phyloP scores from a whole-genome alignment of 257 asterid species.

The Nicotiana tabacum region DNA sequence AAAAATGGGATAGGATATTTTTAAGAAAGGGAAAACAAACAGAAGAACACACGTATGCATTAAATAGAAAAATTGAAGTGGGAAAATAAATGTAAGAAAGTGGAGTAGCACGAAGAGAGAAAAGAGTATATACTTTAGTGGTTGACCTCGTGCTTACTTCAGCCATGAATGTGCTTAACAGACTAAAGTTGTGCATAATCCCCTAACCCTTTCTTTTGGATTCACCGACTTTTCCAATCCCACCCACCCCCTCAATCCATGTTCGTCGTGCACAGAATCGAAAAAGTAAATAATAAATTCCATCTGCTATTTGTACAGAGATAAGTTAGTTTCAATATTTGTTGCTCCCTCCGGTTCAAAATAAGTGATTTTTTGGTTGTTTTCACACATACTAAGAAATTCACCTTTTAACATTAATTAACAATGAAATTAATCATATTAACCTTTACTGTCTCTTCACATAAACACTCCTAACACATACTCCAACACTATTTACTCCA shows the following conservation, averaged over 20 bases:
- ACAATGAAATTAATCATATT: no score
- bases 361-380: no score
- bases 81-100: constrained; percentile 6
- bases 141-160: constrained; percentile 36
- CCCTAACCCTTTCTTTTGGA: constrained; percentile 8
- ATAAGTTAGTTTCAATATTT: no score
- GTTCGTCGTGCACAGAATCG: no score
- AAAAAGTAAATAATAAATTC: no score
- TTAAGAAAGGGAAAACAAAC: not conserved
- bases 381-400: no score
- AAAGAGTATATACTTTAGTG: constrained; percentile 22
- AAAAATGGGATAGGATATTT: not conserved
- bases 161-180: constrained; percentile 29
- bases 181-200: constrained; percentile 7
- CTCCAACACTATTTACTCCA: no score
- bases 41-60: constrained; percentile 6
- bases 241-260: not conserved
- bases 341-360: no score
- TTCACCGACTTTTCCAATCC: constrained; percentile 16
- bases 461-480: no score
- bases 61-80: not conserved
- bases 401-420: no score
- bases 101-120: constrained; percentile 15
- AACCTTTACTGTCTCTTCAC: no score
- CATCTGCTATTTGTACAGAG: no score